Conservation (phyloP, 441 rosid genomes). For the Populus tomentosa region DNA sequence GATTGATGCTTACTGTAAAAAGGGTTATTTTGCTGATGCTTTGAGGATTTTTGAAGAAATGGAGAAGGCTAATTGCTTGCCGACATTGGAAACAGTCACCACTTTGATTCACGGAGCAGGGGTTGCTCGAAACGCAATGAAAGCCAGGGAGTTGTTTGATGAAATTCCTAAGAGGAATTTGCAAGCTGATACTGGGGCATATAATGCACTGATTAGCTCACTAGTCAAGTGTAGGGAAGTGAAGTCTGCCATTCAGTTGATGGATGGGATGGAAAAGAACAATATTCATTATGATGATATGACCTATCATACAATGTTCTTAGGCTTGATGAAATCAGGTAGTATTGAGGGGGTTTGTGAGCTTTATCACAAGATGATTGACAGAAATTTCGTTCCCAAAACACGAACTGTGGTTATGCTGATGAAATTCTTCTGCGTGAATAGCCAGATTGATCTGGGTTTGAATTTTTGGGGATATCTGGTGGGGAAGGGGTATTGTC, state of each 20-base stretch:
- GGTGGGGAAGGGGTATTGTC: constrained; percentile 71
- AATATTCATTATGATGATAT: constrained; percentile 45
- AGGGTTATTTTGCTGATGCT: constrained; percentile 57
- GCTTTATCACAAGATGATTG: constrained; percentile 54
- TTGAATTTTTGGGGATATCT: constrained; percentile 60
- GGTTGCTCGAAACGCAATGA: constrained; percentile 38
- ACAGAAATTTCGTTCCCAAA: constrained; percentile 53
- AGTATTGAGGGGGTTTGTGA: constrained; percentile 42
- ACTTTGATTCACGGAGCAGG: constrained; percentile 87
- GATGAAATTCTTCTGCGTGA: constrained; percentile 72
- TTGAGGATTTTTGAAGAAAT: constrained; percentile 71
- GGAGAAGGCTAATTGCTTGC: constrained; percentile 36
- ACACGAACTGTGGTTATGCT: constrained; percentile 71
- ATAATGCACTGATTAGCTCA: constrained; percentile 70
- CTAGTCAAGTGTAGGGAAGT: constrained; percentile 46
- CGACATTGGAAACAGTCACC: constrained; percentile 56
- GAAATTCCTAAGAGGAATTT: constrained; percentile 54
- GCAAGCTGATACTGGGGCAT: constrained; percentile 56
- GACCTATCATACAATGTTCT: constrained; percentile 62
- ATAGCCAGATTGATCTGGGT: constrained; percentile 51
- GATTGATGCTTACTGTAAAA: constrained; percentile 80
- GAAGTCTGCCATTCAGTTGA: constrained; percentile 46
- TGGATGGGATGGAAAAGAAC: constrained; percentile 72
- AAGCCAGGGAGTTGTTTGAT: constrained; percentile 72
- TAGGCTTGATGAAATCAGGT: constrained; percentile 58